A percentile compares a stretch with the other conserved stretches of the same genome.
Evolutionary conservation across 2,329 filamentous ascomycete species (phyloP).

Genomic region (Cladosporium sp.): DNA sequence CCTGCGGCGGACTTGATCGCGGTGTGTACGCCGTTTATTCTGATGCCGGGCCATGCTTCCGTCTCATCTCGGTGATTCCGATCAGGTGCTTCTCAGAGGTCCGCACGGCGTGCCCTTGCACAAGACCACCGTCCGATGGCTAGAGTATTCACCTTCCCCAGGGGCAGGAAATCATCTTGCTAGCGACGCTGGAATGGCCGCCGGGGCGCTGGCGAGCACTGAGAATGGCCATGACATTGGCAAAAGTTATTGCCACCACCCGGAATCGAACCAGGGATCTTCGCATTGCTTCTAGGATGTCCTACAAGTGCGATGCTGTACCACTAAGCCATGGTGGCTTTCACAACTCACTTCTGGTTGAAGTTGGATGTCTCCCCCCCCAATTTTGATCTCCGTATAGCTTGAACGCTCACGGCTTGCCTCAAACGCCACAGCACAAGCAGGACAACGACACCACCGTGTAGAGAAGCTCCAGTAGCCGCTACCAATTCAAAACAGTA

Average conservation of each 20-base stretch:
- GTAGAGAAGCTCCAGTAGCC: no score
- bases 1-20: neutral
- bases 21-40: neutral
- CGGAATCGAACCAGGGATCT: conserved; percentile 7
- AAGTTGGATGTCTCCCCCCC: neutral
- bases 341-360: neutral
- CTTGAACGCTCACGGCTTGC: no score
- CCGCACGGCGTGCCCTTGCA: neutral
- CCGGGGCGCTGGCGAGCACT: accelerated
- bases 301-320: neutral
- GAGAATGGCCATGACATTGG: neutral
- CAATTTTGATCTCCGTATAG: no score
- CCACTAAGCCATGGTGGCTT: neutral
- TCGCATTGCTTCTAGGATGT: neutral
- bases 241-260: neutral
- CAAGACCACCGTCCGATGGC: neutral
- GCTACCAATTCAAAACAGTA: no score
- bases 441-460: no score
- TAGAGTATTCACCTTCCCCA: neutral
- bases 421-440: no score
- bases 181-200: neutral
- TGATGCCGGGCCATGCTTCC: neutral
- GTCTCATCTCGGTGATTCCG: neutral
- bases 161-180: neutral
- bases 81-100: neutral